These are phyloP conservation scores for Saccharomycopsis schoenii DNA, from an alignment of 805 yeast species.

Conservation along the genomic window DNA sequence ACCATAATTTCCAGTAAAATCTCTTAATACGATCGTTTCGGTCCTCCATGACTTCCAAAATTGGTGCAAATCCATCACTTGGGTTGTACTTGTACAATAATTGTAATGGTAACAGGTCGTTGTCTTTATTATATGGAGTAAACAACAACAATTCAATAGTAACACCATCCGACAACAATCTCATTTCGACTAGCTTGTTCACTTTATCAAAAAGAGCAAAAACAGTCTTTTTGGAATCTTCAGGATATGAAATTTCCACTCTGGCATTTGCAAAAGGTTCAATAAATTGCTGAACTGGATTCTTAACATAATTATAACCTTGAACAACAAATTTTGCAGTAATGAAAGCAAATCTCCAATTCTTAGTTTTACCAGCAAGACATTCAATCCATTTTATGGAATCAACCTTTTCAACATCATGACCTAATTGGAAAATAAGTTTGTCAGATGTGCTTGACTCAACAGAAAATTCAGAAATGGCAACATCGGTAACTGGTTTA, in stretches of 20 bases:
- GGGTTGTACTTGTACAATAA: conserved; percentile 74
- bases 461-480: conserved; percentile 16
- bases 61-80: conserved; percentile 90
- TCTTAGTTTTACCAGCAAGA: conserved; percentile 67
- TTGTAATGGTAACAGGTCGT: conserved; percentile 61
- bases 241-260: conserved; percentile 49
- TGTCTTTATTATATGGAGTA: conserved; percentile 81
- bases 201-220: conserved; percentile 57
- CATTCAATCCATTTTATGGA: conserved; percentile 58
- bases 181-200: conserved; percentile 57
- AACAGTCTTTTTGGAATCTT: conserved; percentile 43
- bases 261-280: conserved; percentile 57
- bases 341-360: conserved; percentile 90
- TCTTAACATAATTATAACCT: conserved; percentile 66
- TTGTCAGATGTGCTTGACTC: conserved; percentile 26
- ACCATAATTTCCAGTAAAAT: conserved; percentile 98
- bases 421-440: conserved; percentile 31
- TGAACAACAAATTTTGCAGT: conserved; percentile 75
- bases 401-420: conserved; percentile 26
- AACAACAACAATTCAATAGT: conserved; percentile 64
- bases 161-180: conserved; percentile 33
- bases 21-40: conserved; percentile 90
- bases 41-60: conserved; percentile 78
- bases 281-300: conserved; percentile 73
- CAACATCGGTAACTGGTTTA: conserved; percentile 24